Evolutionary conservation across 2,329 filamentous ascomycete species (phyloP).

Genomic region (Corynespora cassiicola): DNA sequence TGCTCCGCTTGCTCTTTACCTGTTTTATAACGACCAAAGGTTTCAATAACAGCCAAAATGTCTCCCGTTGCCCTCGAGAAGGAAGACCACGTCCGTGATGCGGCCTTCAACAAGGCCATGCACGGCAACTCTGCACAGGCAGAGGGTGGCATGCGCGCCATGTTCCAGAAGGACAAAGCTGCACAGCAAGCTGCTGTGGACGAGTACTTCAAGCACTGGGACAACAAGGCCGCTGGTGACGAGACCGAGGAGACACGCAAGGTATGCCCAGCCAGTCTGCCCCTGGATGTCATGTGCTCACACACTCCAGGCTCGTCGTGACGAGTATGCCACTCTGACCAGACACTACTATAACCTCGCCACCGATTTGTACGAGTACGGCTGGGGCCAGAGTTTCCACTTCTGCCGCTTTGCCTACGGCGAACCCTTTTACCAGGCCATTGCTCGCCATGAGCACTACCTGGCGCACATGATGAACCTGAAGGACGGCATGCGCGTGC

Average conservation of each 20-base stretch:
- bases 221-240: constrained; percentile 77
- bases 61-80: constrained; percentile 70
- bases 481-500: constrained; percentile 83
- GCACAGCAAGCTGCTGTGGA: constrained; percentile 84
- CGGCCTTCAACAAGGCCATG: constrained; percentile 87
- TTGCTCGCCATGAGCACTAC: constrained; percentile 97
- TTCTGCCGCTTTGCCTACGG: constrained; percentile 92
- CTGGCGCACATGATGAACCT: constrained; percentile 89
- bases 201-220: constrained; percentile 97
- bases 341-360: constrained; percentile 97
- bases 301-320: constrained; percentile 71
- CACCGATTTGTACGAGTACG: constrained; percentile 96
- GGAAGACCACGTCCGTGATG: constrained; percentile 86
- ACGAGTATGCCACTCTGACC: constrained; percentile 91
- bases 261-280: constrained; percentile 52
- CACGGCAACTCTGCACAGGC: constrained; percentile 77
- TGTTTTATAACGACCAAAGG: no score
- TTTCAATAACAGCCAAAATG: constrained; percentile 53
- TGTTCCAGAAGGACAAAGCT: constrained; percentile 80
- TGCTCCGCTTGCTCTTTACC: constrained; percentile 2
- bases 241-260: constrained; percentile 86
- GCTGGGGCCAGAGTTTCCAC: constrained; percentile 96
- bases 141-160: constrained; percentile 77
- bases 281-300: constrained; percentile 18
- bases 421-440: constrained; percentile 88